Percentiles rank a stretch among this genome's conserved stretches.
phyloP scores from a whole-genome alignment of 495 filamentous ascomycete species.

The Podospora australis region DNA sequence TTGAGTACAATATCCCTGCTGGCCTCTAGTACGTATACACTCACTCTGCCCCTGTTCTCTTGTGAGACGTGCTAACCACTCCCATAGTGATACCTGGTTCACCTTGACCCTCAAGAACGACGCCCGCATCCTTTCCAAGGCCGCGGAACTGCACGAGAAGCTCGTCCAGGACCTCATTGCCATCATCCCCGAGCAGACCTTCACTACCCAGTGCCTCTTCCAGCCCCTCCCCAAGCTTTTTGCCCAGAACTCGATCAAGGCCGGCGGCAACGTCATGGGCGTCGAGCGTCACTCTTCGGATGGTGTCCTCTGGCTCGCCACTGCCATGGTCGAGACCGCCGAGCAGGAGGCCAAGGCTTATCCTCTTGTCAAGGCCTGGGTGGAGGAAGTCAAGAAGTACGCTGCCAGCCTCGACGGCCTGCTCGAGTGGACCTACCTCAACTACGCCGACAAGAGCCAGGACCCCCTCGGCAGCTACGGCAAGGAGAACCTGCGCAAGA shows the following conservation, averaged over 20 bases:
- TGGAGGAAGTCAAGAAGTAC: constrained; percentile 12
- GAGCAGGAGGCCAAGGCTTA: constrained; percentile 18
- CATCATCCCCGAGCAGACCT: constrained; percentile 19
- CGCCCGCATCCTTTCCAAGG: constrained; percentile 17
- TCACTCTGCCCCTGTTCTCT: too few species aligned
- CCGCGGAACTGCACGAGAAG: constrained; percentile 15
- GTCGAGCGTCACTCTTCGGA: constrained; percentile 32
- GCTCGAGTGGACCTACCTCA: constrained; percentile 29
- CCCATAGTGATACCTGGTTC: constrained; percentile 25
- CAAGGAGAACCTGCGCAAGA: constrained; percentile 28
- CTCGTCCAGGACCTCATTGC: constrained; percentile 16
- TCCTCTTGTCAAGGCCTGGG: constrained; percentile 7
- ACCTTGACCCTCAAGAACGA: constrained; percentile 25
- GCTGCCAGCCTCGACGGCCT: constrained; percentile 14
- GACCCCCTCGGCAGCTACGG: constrained; percentile 46
- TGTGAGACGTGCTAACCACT: too few species aligned
- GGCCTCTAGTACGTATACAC: constrained; percentile 2
- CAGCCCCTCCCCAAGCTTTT: constrained; percentile 41
- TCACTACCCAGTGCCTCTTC: constrained; percentile 40
- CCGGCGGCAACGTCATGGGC: constrained; percentile 51
- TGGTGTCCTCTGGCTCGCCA: constrained; percentile 15
- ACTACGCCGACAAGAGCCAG: constrained; percentile 40
- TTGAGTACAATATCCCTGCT: constrained; percentile 11
- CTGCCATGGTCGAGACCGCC: constrained; percentile 12
- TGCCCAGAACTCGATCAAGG: constrained; percentile 32